Evolutionary conservation across 2,329 filamentous ascomycete genomes (phyloP).

Genomic region (Fusarium tanahbumbuense): DNA sequence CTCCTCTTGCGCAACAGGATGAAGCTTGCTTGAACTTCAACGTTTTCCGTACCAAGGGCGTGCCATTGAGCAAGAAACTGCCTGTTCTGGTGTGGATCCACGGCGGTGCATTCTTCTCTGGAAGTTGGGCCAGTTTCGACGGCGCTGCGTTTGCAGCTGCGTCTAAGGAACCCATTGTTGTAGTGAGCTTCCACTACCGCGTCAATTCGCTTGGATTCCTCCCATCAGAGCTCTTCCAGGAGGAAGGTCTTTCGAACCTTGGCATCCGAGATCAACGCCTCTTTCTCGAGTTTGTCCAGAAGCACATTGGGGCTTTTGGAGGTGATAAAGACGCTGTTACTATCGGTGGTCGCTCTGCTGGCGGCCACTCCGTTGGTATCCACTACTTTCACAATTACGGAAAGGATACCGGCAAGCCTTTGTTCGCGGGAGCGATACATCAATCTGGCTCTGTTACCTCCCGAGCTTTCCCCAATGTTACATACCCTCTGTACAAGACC

Average conservation of each 20-base stretch:
- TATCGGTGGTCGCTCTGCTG: slow-evolving; percentile 66
- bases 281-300: slow-evolving; percentile 65
- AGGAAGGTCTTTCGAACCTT: slow-evolving; percentile 58
- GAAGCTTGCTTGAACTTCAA: slow-evolving; percentile 57
- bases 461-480: slow-evolving; percentile 51
- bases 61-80: slow-evolving; percentile 51
- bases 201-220: slow-evolving; percentile 55
- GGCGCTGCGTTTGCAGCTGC: slow-evolving; percentile 50
- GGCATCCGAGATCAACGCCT: slow-evolving; percentile 65
- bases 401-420: slow-evolving; percentile 32
- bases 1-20: slow-evolving; percentile 41
- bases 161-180: slow-evolving; percentile 55
- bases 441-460: slow-evolving; percentile 55
- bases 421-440: slow-evolving; percentile 52
- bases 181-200: slow-evolving; percentile 59
- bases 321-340: slow-evolving; percentile 64
- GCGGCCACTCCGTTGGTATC: slow-evolving; percentile 55
- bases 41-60: slow-evolving; percentile 51
- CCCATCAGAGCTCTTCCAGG: slow-evolving; percentile 56
- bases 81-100: slow-evolving; percentile 57
- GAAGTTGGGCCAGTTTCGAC: slow-evolving; percentile 52
- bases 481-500: slow-evolving; percentile 49
- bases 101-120: slow-evolving; percentile 52
- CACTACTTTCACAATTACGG: slow-evolving; percentile 55
- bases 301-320: slow-evolving; percentile 64